These are phyloP conservation scores for Nissolia schottii DNA, from an alignment of 306 rosid species.

Conservation along the genomic window DNA sequence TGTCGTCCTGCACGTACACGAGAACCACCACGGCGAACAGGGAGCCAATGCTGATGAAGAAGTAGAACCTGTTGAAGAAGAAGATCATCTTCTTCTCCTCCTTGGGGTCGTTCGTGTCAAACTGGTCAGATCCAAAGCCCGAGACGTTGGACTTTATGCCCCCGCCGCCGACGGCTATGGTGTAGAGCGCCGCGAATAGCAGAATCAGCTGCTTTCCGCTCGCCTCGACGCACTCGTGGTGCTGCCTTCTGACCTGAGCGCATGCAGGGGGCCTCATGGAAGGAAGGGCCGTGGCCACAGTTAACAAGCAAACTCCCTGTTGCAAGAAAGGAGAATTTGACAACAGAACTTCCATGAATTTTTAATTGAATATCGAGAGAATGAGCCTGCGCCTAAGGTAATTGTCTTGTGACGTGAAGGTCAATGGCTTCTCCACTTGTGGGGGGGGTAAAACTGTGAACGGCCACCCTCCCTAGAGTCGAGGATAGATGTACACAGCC, in stretches of 20 bases:
- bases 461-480: no score
- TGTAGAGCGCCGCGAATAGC: conserved; percentile 70
- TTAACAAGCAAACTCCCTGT: conserved; percentile 65
- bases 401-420: no score
- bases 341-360: background rate
- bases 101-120: conserved; percentile 57
- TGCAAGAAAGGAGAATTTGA: conserved; percentile 16
- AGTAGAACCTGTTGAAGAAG: conserved; percentile 95
- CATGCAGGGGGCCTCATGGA: conserved; percentile 79
- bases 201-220: conserved; percentile 54
- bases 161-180: conserved; percentile 77
- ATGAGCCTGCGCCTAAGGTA: no score
- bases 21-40: conserved; percentile 70
- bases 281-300: conserved; percentile 67
- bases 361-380: background rate
- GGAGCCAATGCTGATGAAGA: conserved; percentile 77
- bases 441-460: no score
- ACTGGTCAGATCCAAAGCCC: conserved; percentile 83
- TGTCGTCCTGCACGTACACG: conserved; percentile 79
- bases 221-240: conserved; percentile 60
- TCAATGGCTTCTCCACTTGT: no score
- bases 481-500: no score
- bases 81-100: conserved; percentile 83
- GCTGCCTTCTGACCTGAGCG: conserved; percentile 39
- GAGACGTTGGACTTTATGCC: conserved; percentile 93